Evolutionary conservation across 2,329 filamentous ascomycete genomes (phyloP), one percentile per base, ranked within the genome.

Genomic region (Diaporthe sp.): DNA sequence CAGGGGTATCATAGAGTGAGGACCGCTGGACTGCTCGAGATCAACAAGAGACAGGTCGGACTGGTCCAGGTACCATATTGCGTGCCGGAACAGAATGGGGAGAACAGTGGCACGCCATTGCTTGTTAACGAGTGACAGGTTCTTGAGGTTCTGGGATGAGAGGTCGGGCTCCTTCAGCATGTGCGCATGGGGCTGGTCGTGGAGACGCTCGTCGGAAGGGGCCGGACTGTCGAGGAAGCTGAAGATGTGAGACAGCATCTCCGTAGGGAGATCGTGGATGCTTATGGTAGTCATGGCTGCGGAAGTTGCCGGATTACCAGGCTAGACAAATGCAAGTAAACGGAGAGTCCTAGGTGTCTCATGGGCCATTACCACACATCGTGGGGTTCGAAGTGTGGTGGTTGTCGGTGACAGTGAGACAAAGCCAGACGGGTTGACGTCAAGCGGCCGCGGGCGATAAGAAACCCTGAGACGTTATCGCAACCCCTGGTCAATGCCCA

Each of bases 211-310:
- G 58, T 86, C 82, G 0, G 91, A 90, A 17, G 88, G 88, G 13
- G 89, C 86, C 3, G 85, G 81, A 0, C 79, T 79, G 78, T 89
- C 87, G 63, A 94, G 85, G 79, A 87, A 88, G n/a, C 82, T 83
- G 78, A 94, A 86, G 78, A 94, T 88, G 4, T 89, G 85, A 71
- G 88, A 81, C 31, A 93, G 83, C 61, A 94, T 83, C 83, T 94
- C 92, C 77, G 89, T 90, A 2, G 92, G 92, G 28, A 94, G 86
- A 37, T 79, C 72, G 37, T 83, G 77, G 80, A 85, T 68, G 34
- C n/a, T 68, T 34, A 22, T 25, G 9, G 71, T 31, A n/a, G 39
- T 22, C 37, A 47, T 58, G 39, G 42, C 51, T 17, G 47, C 58
- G 72, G 63, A 20, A n/a, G 31, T 10, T 39, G 58, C 65, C 63